Conservation (phyloP, 352 stramenopile species). For the Phytophthora sp. region DNA sequence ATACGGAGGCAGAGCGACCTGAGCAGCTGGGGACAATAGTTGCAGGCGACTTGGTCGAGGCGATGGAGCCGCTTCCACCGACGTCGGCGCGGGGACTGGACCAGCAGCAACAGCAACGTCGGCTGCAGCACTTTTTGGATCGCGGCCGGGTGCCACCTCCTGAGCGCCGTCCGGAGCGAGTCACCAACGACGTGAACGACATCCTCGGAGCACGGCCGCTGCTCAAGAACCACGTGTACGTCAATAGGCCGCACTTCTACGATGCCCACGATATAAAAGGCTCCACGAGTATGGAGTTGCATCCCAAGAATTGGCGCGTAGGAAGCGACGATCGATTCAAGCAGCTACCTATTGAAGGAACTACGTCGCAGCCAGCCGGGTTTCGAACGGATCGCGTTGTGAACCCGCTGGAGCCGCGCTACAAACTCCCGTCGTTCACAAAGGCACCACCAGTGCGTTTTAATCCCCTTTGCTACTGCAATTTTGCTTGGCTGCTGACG, state of each 20-base stretch:
- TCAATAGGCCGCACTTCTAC: constrained; percentile 75
- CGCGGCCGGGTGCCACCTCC: constrained; percentile 35
- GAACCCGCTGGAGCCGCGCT: constrained; percentile 67
- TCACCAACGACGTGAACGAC: constrained; percentile 73
- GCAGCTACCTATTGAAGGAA: constrained; percentile 73
- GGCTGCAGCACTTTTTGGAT: constrained; percentile 53
- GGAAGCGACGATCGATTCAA: constrained; percentile 68
- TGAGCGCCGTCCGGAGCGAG: constrained; percentile 39
- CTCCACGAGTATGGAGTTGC: constrained; percentile 64
- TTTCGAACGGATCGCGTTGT: constrained; percentile 73
- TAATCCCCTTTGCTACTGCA: neutral
- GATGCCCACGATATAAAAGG: constrained; percentile 65
- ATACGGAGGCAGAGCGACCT: neutral
- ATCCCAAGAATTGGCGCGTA: constrained; percentile 52
- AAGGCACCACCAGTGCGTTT: constrained; percentile 41
- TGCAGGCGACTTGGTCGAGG: neutral
- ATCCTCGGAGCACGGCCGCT: constrained; percentile 54
- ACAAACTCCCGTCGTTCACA: constrained; percentile 62
- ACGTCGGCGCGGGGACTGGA: constrained; percentile 19
- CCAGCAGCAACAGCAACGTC: constrained; percentile 39
- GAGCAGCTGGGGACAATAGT: neutral
- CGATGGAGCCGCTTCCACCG: constrained; percentile 21
- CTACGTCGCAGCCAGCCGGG: constrained; percentile 46
- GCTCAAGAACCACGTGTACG: constrained; percentile 68
- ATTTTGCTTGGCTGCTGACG: neutral